These are phyloP conservation scores for Boeremia lycopersici DNA, from an alignment of 2,329 filamentous ascomycete species.

Conservation along the genomic window DNA sequence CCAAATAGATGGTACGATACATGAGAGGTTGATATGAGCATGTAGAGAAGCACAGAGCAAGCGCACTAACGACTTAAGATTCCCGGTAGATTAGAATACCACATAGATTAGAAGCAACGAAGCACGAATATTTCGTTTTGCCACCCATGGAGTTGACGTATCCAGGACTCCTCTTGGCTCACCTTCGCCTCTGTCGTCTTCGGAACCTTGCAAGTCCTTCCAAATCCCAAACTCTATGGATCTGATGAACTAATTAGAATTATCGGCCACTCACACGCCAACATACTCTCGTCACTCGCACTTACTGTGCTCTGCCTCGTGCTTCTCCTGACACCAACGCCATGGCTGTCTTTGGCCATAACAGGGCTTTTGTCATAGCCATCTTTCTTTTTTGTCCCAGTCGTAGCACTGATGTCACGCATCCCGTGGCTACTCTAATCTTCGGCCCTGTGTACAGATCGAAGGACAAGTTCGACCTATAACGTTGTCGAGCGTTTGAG, in stretches of 20 bases:
- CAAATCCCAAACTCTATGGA: not conserved
- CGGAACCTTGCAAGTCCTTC: not conserved
- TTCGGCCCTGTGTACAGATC: not conserved
- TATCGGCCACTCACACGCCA: slow-evolving; percentile 3
- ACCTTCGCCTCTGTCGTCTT: slow-evolving; percentile 3
- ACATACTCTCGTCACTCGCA: slow-evolving; percentile 23
- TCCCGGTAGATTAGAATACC: slow-evolving; percentile 17
- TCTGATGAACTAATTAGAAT: not conserved
- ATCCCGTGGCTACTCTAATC: slow-evolving; percentile 13
- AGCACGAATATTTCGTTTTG: not conserved
- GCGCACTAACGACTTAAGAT: slow-evolving; percentile 17
- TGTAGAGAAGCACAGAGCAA: not conserved
- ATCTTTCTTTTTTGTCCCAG: slow-evolving; percentile 9
- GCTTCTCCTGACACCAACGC: slow-evolving; percentile 9
- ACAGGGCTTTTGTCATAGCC: slow-evolving; percentile 20
- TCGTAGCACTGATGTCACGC: slow-evolving; percentile 19
- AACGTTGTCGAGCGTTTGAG: slow-evolving; percentile 39
- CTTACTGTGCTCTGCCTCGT: slow-evolving; percentile 7
- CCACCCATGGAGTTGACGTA: not conserved
- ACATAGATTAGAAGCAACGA: slow-evolving; percentile 3
- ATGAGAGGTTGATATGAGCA: not conserved
- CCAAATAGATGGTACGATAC: slow-evolving; percentile 19
- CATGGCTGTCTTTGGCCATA: slow-evolving; percentile 20
- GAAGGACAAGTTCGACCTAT: too few relatives aligned
- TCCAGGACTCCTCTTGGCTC: not conserved